These are phyloP conservation scores for Peronospora tabacina DNA, from an alignment of 352 stramenopile species.

Conservation along the genomic window DNA sequence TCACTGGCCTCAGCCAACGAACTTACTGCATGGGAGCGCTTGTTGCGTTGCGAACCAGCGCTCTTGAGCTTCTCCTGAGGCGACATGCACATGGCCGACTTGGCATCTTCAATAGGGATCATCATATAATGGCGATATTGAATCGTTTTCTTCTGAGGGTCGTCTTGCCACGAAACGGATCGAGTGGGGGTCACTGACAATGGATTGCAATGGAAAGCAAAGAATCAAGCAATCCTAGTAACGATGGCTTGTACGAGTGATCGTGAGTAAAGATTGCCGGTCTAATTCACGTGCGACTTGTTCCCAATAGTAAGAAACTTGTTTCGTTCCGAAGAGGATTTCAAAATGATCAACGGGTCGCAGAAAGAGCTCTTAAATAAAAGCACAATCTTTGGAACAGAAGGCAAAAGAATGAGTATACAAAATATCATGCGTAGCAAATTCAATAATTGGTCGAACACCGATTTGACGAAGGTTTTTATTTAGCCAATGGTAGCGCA, in stretches of 20 bases:
- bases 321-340: slow-evolving; percentile 27
- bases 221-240: neutral
- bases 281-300: slow-evolving; percentile 19
- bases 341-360: slow-evolving; percentile 21
- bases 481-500: slow-evolving; percentile 9
- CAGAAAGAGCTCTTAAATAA: slow-evolving; percentile 13
- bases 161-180: neutral
- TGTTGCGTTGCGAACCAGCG: slow-evolving; percentile 30
- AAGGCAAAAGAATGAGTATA: slow-evolving; percentile 29
- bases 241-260: no score
- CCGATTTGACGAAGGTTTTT: neutral
- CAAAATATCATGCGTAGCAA: slow-evolving; percentile 9
- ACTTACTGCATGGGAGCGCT: slow-evolving; percentile 26
- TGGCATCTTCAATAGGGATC: slow-evolving; percentile 38
- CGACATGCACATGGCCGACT: slow-evolving; percentile 54
- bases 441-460: slow-evolving; percentile 13
- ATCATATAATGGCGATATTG: slow-evolving; percentile 6
- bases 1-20: slow-evolving; percentile 16
- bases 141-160: neutral
- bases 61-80: slow-evolving; percentile 60
- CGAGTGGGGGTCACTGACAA: neutral
- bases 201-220: neutral
- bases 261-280: neutral
- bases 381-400: slow-evolving; percentile 26
- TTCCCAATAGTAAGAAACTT: slow-evolving; percentile 20